These are phyloP conservation scores for Amaranthus palmeri DNA, from an alignment of 148 eudicot genomes.

Conservation along the genomic window DNA sequence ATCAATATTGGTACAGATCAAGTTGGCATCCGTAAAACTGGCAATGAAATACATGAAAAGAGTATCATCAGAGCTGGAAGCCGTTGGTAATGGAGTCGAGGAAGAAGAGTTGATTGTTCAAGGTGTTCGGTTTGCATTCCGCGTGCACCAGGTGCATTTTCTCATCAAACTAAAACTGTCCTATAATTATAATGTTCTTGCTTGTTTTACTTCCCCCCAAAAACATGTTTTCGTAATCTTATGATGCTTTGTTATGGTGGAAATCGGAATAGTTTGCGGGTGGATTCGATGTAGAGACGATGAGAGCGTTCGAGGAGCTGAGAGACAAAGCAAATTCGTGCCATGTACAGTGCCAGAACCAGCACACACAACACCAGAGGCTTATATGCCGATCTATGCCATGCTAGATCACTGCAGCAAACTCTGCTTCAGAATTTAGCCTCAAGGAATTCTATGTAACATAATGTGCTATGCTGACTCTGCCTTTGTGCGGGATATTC, in stretches of 20 bases:
- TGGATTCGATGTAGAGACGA: slow-evolving; percentile 91
- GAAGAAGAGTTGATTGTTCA: slow-evolving; percentile 94
- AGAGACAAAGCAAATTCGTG: slow-evolving; percentile 75
- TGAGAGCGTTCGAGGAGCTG: slow-evolving; percentile 93
- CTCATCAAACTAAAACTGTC: neutral
- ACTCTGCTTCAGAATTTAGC: slow-evolving; percentile 64
- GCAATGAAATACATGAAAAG: slow-evolving; percentile 96
- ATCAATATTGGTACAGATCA: slow-evolving; percentile 46
- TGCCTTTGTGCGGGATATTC: too few species aligned
- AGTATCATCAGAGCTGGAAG: slow-evolving; percentile 91
- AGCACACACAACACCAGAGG: slow-evolving; percentile 55
- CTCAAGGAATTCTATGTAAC: neutral
- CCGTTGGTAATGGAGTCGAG: slow-evolving; percentile 58
- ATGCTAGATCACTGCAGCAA: slow-evolving; percentile 61
- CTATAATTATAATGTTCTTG: neutral
- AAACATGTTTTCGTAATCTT: neutral
- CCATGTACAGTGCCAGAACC: slow-evolving; percentile 51
- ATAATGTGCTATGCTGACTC: too few species aligned
- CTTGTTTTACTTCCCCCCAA: too few species aligned
- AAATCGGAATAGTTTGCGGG: slow-evolving; percentile 71
- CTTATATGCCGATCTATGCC: slow-evolving; percentile 47
- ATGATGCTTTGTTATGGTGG: neutral
- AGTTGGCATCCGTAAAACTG: slow-evolving; percentile 88
- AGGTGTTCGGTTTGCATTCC: slow-evolving; percentile 90
- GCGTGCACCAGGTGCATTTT: slow-evolving; percentile 83